Base-by-base conservation (phyloP, 768 basidiomycete genomes). In the Gloeopeniophorella convolvens region DNA sequence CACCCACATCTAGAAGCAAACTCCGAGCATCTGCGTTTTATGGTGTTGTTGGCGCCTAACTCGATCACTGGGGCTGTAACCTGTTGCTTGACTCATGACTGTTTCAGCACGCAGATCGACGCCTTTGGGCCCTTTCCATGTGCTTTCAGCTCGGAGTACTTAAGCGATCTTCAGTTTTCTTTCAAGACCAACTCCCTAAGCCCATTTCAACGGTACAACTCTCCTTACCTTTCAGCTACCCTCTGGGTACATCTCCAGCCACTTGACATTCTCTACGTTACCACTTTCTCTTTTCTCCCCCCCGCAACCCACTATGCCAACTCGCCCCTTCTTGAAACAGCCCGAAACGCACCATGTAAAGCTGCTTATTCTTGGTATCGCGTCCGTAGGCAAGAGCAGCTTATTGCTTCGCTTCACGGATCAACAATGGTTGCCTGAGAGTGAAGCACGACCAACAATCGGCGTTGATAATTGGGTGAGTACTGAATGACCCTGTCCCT, bases 351-450 rank as follows among this genome's bases (percentile, higher is more conserved):
- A 85, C 28, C 89, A 88, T 51, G 78, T 84, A 65, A 92, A 92
- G 68, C 74, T 91, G 5, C 75, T 91, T 6, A 70, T 91, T 16
- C 89, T 90, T 46, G 87, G 87, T 30, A 86, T 88, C 60, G 84
- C 85, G 2, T 87, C 85, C 2, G 94, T 98, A 12, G 94, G 94
- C 59, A 89, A 92, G 73, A 89, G 85, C 52, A 92, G 89, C 58
- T 71, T 98, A n/a, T 66, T 98, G 2, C 71, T 96, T 10, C 78
- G 94, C 15, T 96, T 96, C 72, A 92, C 91, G 3, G 94, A 97
- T 62, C 89, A 95, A 67, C 87, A 89, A 59, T 96, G 92, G 84
- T 70, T 96, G 18, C 83, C 89, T 12, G 86, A 89, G 63, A 90
- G 92, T 61, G 90, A 92, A 67, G 80, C 80, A 35, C 83, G 79